phyloP scores from a whole-genome alignment of 768 basidiomycete species.

The Boletus insuetus region DNA sequence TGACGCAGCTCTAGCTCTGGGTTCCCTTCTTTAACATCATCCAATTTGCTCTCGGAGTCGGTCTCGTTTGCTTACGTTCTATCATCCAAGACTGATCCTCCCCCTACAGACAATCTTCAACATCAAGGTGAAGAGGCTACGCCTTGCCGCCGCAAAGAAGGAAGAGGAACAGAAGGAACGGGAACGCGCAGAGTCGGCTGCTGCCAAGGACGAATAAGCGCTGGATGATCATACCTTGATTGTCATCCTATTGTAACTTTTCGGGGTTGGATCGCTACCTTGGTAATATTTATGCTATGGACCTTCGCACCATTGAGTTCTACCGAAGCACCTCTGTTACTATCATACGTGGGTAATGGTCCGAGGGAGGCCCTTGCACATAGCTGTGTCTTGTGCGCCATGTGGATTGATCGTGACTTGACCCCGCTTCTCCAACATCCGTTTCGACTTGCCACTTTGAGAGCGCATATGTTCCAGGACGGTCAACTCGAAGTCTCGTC shows the following conservation, averaged over 20 bases:
- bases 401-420: slow-evolving; percentile 5
- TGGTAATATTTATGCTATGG: slow-evolving; percentile 15
- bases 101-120: slow-evolving; percentile 65
- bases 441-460: slow-evolving; percentile 70
- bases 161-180: slow-evolving; percentile 40
- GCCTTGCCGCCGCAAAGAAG: slow-evolving; percentile 52
- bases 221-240: slow-evolving; percentile 15
- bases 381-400: slow-evolving; percentile 42
- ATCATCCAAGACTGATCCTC: neutral
- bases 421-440: slow-evolving; percentile 46
- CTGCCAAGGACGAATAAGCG: slow-evolving; percentile 16
- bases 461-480: slow-evolving; percentile 63
- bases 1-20: slow-evolving; percentile 58
- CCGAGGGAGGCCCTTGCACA: slow-evolving; percentile 34
- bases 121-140: slow-evolving; percentile 63
- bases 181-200: slow-evolving; percentile 23
- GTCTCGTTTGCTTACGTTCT: slow-evolving; percentile 23
- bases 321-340: slow-evolving; percentile 24
- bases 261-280: neutral
- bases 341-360: slow-evolving; percentile 33
- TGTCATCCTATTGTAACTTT: neutral
- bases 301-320: neutral
- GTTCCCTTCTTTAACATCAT: slow-evolving; percentile 83
- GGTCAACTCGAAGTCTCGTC: slow-evolving; percentile 56
- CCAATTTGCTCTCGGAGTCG: slow-evolving; percentile 72